Evolutionary conservation across 305 asterid species (phyloP).

Genomic region (Rubia occidens): DNA sequence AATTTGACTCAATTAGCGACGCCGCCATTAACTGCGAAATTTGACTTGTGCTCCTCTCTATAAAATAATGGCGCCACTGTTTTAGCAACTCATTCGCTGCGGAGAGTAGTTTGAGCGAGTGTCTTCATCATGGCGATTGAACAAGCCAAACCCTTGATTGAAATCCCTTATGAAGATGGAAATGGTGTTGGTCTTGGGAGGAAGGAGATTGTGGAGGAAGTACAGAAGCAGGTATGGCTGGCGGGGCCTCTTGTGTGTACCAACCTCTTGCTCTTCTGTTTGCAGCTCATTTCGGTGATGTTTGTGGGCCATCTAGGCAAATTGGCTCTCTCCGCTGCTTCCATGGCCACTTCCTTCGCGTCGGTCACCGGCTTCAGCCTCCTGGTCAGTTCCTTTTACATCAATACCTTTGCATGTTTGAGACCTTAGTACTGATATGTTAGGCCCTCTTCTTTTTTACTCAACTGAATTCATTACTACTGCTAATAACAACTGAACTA

Average conservation of each 20-base stretch:
- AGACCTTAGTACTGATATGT: neutral
- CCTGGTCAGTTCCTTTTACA: conserved; percentile 32
- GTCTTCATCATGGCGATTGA: neutral
- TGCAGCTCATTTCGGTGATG: conserved; percentile 70
- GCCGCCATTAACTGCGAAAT: neutral
- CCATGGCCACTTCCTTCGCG: conserved; percentile 77
- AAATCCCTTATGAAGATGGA: neutral
- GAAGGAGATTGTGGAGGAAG: conserved; percentile 37
- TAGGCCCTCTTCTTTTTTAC: neutral
- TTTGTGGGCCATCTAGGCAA: conserved; percentile 84
- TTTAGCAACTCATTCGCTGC: too few relatives aligned
- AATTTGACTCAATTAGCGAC: neutral
- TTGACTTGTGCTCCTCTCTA: neutral
- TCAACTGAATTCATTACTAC: too few relatives aligned
- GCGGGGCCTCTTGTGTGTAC: conserved; percentile 64
- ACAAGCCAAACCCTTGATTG: conserved; percentile 1
- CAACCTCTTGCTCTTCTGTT: conserved; percentile 40
- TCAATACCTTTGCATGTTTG: neutral
- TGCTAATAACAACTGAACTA: neutral
- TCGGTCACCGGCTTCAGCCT: conserved; percentile 74
- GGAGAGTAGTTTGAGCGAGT: neutral
- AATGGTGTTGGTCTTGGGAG: conserved; percentile 2
- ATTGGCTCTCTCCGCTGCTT: conserved; percentile 60
- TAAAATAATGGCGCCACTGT: neutral
- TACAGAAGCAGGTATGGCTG: conserved; percentile 57